Conservation (phyloP, 2,329 filamentous ascomycete species). For the Aspergillus arachidicola region DNA sequence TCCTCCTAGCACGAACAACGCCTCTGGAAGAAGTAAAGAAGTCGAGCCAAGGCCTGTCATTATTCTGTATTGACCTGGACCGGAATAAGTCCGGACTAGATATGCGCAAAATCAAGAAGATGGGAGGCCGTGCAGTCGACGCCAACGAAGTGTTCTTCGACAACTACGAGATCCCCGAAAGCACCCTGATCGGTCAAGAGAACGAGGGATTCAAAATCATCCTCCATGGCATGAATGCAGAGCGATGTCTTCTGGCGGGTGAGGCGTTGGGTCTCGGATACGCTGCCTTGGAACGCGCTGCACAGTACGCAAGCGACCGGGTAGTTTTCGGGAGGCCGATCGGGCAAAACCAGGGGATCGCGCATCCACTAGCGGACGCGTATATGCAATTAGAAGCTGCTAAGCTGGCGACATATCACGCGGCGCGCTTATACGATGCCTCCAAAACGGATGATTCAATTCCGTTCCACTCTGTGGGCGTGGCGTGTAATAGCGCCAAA, state of each 20-base stretch:
- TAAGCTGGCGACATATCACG: slow-evolving; percentile 64
- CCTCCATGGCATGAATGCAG: slow-evolving; percentile 78
- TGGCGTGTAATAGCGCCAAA: slow-evolving; percentile 71
- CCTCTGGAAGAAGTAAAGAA: slow-evolving; percentile 67
- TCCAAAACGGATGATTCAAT: slow-evolving; percentile 55
- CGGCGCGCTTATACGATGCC: slow-evolving; percentile 59
- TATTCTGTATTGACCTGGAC: slow-evolving; percentile 81
- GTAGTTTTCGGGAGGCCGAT: slow-evolving; percentile 62
- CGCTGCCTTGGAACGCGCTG: slow-evolving; percentile 64
- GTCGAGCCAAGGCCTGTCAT: slow-evolving; percentile 72
- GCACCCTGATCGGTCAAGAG: slow-evolving; percentile 70
- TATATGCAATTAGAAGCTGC: slow-evolving; percentile 66
- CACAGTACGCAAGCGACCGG: slow-evolving; percentile 66
- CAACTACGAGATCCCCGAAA: slow-evolving; percentile 67
- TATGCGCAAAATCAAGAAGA: slow-evolving; percentile 76
- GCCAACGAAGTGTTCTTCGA: slow-evolving; percentile 90
- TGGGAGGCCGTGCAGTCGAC: slow-evolving; percentile 80
- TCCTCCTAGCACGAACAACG: slow-evolving; percentile 76
- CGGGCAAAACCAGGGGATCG: slow-evolving; percentile 62
- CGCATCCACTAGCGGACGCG: slow-evolving; percentile 60
- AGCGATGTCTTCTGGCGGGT: slow-evolving; percentile 73
- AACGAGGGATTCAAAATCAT: slow-evolving; percentile 78
- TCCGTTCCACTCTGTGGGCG: slow-evolving; percentile 60
- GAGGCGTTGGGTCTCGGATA: slow-evolving; percentile 82
- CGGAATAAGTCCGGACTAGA: slow-evolving; percentile 61